These are phyloP conservation scores for Pyrrhoderma noxium DNA, from an alignment of 1,284 basidiomycete genomes.

Conservation along the genomic window DNA sequence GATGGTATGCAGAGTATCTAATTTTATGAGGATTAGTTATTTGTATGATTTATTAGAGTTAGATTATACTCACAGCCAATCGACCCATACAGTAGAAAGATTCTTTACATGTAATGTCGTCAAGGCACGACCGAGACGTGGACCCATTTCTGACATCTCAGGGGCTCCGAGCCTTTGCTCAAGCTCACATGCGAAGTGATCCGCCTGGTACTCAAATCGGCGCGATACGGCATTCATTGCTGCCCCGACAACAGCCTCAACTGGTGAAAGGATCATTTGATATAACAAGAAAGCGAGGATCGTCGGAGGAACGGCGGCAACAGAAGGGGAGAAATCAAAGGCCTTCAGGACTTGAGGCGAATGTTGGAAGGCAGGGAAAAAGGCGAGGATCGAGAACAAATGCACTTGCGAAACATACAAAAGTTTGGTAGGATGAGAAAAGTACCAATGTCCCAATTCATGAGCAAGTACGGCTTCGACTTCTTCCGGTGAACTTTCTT, in stretches of 20 bases:
- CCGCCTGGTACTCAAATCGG: conserved; percentile 86
- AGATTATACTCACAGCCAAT: conserved; percentile 62
- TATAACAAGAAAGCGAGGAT: conserved; percentile 87
- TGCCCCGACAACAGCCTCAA: conserved; percentile 74
- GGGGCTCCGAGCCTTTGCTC: conserved; percentile 31
- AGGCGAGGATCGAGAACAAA: conserved; percentile 77
- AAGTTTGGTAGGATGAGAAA: conserved; percentile 84
- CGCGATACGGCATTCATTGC: conserved; percentile 76
- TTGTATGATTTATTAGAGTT: conserved; percentile 8
- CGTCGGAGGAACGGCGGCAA: conserved; percentile 68
- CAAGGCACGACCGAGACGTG: conserved; percentile 74
- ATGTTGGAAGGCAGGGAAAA: conserved; percentile 90
- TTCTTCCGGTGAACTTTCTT: conserved; percentile 81
- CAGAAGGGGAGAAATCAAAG: conserved; percentile 76
- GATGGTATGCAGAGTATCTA: conserved; percentile 86
- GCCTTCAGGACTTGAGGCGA: conserved; percentile 78
- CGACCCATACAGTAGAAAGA: conserved; percentile 84
- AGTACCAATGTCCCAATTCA: conserved; percentile 95
- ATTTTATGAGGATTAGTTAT: neutral
- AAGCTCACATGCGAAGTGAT: conserved; percentile 71
- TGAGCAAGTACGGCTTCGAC: conserved; percentile 88
- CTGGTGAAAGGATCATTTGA: conserved; percentile 80
- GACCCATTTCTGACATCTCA: conserved; percentile 65
- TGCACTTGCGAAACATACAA: conserved; percentile 82
- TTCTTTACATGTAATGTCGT: conserved; percentile 86